Base-by-base conservation (phyloP, 306 rosid genomes). In the Pyrus betulifolia region DNA sequence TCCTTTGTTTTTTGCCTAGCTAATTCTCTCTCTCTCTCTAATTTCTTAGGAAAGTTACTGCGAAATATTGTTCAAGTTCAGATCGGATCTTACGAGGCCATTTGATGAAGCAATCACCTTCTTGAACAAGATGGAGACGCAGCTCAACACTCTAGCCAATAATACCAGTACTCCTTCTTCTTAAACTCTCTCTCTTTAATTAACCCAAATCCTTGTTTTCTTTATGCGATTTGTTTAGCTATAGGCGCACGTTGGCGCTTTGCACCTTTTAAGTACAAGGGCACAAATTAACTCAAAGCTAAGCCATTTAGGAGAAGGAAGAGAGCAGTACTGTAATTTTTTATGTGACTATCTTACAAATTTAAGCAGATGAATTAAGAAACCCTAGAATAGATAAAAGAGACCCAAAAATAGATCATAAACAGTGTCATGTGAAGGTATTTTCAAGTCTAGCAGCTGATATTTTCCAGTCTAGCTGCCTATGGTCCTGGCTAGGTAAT, bases 61-160 rank as follows among this genome's bases (percentile, higher is more conserved):
- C 76, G 83, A 80, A 45, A 55, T 87, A 38, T 35, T 93, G 87
- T 74, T 67, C 40, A 93, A 85, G 82, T 89, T 33, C 83, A 87
- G 89, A 79, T 83, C 89, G 69, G 96, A 93, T 79, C 88, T 93
- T 28, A 62, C 79, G 2, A 87, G 71, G 86, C 89, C 92, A 3
- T 85, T 87, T 52, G 81, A 81, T 18, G 97, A 93, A 76, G 97
- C 97, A 57, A 83, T 86, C 21, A 68, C 81, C 14, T 93, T 93
- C 80, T 79, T 90, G 71, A 86, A 75, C 83, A 70, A 82, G 71
- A 90, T 93, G 86, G 89, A 90, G 84, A 77, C 76, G 14, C 86
- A 93, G 86, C 91, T 93, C 67, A 88, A 81, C 87, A 58, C 85
- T 66, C 82, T 93, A 72, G 57, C 85, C 13, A 77, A 31, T 28